Evolutionary conservation across 1,284 basidiomycete genomes (phyloP), one percentile per base, ranked within the genome.

Genomic region (Ustilago lituana): DNA sequence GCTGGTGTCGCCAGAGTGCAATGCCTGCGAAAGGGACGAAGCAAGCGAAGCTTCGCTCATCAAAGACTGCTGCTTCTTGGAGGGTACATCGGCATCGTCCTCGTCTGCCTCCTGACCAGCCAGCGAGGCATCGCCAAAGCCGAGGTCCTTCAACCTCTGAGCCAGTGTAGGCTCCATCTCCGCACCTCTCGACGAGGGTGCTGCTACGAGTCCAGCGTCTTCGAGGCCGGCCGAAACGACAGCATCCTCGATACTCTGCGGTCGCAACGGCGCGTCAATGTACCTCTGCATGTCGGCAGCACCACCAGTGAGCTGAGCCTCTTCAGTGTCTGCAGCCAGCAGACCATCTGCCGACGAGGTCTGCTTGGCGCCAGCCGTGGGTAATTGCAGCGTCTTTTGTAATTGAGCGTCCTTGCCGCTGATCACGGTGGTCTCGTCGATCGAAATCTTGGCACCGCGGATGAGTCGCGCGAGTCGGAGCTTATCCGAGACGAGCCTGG

Each of bases 1-100:
- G 6, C 89, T 88, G 0, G 90, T 88, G 84, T 99, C 96, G 19
- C 91, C 91, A 3, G 95, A 97, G 82, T 99, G 95, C 41, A 99
- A 85, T 0, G 96, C 95, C 84, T 99, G 96, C 46, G 95, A 92
- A 44, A 99, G 87, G 14, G 95, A 94, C 49, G 94, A 90, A 22
- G 95, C 93, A 51, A 98, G 87, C 1, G 95, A 96, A 61, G 90
- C 89, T 1, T 92, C 89, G 39, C 92, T 92, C 35, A 91, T 58
- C 58, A 71, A 35, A 19, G 88, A 84, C n/a, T 66, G 51, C 33
- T 58, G 45, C 53, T 57, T 50, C 36, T 67, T 61, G 17, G 45
- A 44, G 3, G 60, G 57, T 32, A 58, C 56, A 7, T 65, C 70
- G 17, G 59, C 51, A 27, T 61, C 55, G 32, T 50, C 52, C 29